Evolutionary conservation across 192 early-diverging fungal genomes (phyloP).

Genomic region (Gaertneriomyces semiglobifer): DNA sequence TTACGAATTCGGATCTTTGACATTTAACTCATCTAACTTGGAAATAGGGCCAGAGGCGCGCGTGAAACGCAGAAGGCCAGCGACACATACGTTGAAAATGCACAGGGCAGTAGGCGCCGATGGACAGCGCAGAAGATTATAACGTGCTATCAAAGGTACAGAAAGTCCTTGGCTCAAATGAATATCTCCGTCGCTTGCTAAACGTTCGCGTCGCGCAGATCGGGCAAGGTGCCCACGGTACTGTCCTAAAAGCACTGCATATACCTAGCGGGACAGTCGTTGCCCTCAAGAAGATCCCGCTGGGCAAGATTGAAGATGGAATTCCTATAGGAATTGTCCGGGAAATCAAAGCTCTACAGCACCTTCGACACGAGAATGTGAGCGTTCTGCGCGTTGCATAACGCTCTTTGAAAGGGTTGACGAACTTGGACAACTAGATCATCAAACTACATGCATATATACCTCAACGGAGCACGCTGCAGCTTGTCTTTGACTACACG

Average conservation of each 20-base stretch:
- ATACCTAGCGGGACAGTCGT: constrained; percentile 50
- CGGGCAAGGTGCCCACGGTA: constrained; percentile 57
- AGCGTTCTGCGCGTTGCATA: neutral
- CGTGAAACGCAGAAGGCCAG: too few relatives aligned
- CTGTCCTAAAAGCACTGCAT: constrained; percentile 50
- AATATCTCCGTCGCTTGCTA: too few relatives aligned
- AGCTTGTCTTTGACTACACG: constrained; percentile 57
- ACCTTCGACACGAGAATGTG: constrained; percentile 53
- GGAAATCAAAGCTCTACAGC: constrained; percentile 58
- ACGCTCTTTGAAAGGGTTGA: constrained; percentile 10
- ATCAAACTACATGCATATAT: constrained; percentile 51
- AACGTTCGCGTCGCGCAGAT: constrained; percentile 24
- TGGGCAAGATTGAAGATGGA: constrained; percentile 48
- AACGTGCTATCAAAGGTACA: too few relatives aligned
- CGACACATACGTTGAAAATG: too few relatives aligned
- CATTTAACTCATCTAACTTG: too few relatives aligned
- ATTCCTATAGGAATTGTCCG: constrained; percentile 55
- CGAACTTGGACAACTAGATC: constrained; percentile 23
- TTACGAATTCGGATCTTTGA: too few relatives aligned
- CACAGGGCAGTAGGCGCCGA: too few relatives aligned
- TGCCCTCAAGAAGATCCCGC: constrained; percentile 54
- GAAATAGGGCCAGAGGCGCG: too few relatives aligned
- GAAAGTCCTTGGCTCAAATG: too few relatives aligned
- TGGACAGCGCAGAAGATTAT: too few relatives aligned
- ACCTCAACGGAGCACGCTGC: constrained; percentile 46